Conservation (phyloP, 2,329 filamentous ascomycete genomes). For the Lasiodiplodia theobromae region DNA sequence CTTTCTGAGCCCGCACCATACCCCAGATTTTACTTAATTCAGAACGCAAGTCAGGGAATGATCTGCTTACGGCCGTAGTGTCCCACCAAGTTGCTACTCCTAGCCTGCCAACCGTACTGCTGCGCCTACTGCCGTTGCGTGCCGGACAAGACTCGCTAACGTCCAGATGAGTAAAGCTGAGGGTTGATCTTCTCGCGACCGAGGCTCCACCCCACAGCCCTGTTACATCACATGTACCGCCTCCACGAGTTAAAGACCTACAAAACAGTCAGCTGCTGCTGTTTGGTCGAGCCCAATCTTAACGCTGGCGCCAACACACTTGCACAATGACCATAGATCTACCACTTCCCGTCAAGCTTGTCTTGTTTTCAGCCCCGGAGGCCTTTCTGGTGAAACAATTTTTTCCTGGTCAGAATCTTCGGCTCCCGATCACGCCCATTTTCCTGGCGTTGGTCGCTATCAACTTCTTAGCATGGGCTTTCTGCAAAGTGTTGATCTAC, state of each 20-base stretch:
- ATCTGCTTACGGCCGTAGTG: constrained; percentile 17
- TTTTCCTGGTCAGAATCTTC: constrained; percentile 15
- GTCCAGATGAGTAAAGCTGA: constrained; percentile 11
- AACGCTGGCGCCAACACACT: background rate
- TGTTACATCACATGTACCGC: constrained; percentile 23
- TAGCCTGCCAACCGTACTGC: background rate
- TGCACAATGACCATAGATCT: constrained; percentile 24
- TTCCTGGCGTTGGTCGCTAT: constrained; percentile 5
- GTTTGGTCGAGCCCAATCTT: background rate
- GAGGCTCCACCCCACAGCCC: constrained; percentile 12
- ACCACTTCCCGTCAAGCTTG: constrained; percentile 20
- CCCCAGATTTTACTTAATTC: constrained; percentile 12
- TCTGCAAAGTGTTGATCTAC: constrained; percentile 38
- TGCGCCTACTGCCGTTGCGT: background rate
- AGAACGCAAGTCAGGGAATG: background rate
- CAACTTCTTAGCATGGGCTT: constrained; percentile 24
- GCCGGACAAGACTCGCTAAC: constrained; percentile 12
- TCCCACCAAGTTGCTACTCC: background rate
- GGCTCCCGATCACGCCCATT: constrained; percentile 21
- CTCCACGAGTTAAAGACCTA: background rate
- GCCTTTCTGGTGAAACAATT: constrained; percentile 27
- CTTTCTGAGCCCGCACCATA: constrained; percentile 25
- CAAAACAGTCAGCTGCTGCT: background rate
- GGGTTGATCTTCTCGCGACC: constrained; percentile 13
- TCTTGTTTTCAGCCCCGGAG: constrained; percentile 18